Percentiles rank a stretch among this genome's conserved stretches.
Conservation (phyloP, 2,329 filamentous ascomycete species). For the Clonostachys rosea region DNA sequence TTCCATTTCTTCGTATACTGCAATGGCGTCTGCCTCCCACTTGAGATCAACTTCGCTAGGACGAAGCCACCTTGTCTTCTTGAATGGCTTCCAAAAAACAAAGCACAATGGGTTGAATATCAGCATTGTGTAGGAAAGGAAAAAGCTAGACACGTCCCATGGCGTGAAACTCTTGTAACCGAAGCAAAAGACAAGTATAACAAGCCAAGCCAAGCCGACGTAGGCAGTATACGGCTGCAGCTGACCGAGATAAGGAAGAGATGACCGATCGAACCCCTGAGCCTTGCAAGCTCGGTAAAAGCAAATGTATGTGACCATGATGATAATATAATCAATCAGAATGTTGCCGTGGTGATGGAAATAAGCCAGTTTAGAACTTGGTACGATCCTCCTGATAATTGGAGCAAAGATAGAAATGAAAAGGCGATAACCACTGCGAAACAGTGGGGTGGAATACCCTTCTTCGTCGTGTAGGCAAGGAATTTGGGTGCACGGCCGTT, state of each 20-base stretch:
- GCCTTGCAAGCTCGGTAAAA: conserved; percentile 48
- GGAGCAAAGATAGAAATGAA: conserved; percentile 47
- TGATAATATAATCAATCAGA: conserved; percentile 59
- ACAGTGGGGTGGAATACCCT: conserved; percentile 57
- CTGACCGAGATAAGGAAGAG: conserved; percentile 51
- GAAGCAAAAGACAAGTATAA: conserved; percentile 41
- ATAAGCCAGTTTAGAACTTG: conserved; percentile 49
- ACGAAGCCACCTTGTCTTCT: too few relatives aligned
- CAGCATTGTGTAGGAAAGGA: background rate
- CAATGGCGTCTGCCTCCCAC: too few relatives aligned
- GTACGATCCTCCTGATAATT: conserved; percentile 40
- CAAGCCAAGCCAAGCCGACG: conserved; percentile 34
- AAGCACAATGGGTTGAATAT: too few relatives aligned
- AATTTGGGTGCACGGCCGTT: conserved; percentile 45
- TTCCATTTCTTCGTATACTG: too few relatives aligned
- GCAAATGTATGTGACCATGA: conserved; percentile 37
- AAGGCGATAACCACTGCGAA: conserved; percentile 49
- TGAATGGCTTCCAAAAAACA: too few relatives aligned
- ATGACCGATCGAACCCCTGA: conserved; percentile 44
- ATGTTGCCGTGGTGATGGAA: conserved; percentile 50
- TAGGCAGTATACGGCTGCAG: conserved; percentile 56
- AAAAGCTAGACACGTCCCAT: background rate
- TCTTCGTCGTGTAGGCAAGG: conserved; percentile 52
- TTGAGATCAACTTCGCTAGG: too few relatives aligned
- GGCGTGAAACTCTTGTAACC: conserved; percentile 40